These are phyloP conservation scores for Trichoderma arundinaceum DNA, from an alignment of 2,329 filamentous ascomycete genomes.

Conservation along the genomic window DNA sequence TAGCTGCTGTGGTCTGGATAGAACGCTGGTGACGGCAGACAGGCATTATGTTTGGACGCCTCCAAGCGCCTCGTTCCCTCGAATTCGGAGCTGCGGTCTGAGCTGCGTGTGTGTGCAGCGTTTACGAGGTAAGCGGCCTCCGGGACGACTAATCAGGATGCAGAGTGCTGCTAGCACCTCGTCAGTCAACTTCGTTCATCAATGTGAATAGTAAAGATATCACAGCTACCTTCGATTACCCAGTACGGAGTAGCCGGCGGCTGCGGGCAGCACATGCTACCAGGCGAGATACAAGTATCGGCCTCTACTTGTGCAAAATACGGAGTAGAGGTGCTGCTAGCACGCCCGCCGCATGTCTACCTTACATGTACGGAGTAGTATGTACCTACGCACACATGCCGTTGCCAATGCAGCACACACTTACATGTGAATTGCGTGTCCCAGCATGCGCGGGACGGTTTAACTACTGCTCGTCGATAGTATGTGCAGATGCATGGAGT, in stretches of 20 bases:
- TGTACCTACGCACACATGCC: background rate
- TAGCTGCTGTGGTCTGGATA: background rate
- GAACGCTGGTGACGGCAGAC: background rate
- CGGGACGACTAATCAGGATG: slow-evolving; percentile 2
- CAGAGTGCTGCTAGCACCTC: slow-evolving; percentile 6
- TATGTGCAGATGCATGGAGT: slow-evolving; percentile 25
- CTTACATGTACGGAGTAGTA: background rate
- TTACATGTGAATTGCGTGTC: slow-evolving; percentile 5
- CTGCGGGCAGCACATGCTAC: background rate
- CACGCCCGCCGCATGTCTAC: slow-evolving; percentile 10
- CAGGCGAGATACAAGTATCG: background rate
- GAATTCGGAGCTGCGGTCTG: slow-evolving; percentile 4
- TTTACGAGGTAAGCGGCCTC: slow-evolving; percentile 24
- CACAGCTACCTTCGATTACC: background rate
- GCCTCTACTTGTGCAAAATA: too few relatives aligned
- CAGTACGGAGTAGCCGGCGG: too few relatives aligned
- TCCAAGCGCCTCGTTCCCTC: slow-evolving; percentile 3
- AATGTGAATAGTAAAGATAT: slow-evolving; percentile 19
- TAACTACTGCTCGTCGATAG: slow-evolving; percentile 14
- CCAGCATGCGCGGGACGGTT: background rate
- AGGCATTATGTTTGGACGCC: slow-evolving; percentile 11
- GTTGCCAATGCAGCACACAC: slow-evolving; percentile 21
- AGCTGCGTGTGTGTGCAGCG: slow-evolving; percentile 3
- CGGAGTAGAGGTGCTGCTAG: too few relatives aligned
- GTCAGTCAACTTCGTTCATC: slow-evolving; percentile 4